These are phyloP conservation scores for Ophiostoma fasciatum DNA, from an alignment of 2,329 filamentous ascomycete genomes.

Conservation along the genomic window DNA sequence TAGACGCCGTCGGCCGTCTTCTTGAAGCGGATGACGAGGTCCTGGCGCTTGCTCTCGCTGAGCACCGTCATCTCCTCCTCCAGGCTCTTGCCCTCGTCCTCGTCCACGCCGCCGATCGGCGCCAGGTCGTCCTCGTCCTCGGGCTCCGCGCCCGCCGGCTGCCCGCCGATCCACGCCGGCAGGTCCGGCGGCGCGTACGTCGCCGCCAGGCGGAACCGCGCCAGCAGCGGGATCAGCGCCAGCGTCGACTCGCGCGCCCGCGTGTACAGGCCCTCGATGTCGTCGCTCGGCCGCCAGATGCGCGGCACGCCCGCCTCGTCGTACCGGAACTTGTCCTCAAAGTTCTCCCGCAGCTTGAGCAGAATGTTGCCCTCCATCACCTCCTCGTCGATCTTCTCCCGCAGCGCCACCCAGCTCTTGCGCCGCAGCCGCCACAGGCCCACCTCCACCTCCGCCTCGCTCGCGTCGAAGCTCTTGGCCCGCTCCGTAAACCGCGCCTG, in stretches of 20 bases:
- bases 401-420: constrained; percentile 86
- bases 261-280: constrained; percentile 93
- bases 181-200: constrained; percentile 71
- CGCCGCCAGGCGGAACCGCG: constrained; percentile 63
- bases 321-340: constrained; percentile 98
- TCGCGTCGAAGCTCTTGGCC: constrained; percentile 87
- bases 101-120: constrained; percentile 86
- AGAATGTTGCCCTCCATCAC: constrained; percentile 96
- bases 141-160: constrained; percentile 57
- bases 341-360: constrained; percentile 91
- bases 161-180: constrained; percentile 64
- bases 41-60: constrained; percentile 75
- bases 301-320: constrained; percentile 87
- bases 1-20: constrained; percentile 97
- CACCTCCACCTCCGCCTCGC: constrained; percentile 76
- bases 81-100: constrained; percentile 84
- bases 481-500: constrained; percentile 75
- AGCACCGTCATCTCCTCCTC: constrained; percentile 97
- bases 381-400: constrained; percentile 88
- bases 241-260: constrained; percentile 85
- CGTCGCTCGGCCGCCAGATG: constrained; percentile 92
- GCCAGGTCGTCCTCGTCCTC: constrained; percentile 82
- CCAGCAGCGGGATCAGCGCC: constrained; percentile 75
- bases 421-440: constrained; percentile 84
- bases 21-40: constrained; percentile 89